phyloP scores from a whole-genome alignment of 2,329 filamentous ascomycete species.

The Huntiella decipiens region DNA sequence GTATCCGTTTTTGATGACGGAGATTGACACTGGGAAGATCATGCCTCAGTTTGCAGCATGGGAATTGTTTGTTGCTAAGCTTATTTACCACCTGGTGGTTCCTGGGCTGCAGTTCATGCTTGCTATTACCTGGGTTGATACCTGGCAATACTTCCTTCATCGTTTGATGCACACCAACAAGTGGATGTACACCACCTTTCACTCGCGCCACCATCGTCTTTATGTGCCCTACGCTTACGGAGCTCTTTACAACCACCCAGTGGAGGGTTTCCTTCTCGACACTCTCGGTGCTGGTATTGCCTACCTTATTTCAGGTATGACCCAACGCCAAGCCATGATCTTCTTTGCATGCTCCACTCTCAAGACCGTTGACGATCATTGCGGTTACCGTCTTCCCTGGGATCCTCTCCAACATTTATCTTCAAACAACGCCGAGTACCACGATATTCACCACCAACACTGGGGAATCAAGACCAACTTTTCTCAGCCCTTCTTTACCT shows the following conservation, averaged over 20 bases:
- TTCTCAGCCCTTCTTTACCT: slow-evolving; percentile 81
- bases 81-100: slow-evolving; percentile 61
- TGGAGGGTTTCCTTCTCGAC: slow-evolving; percentile 87
- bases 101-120: slow-evolving; percentile 59
- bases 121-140: slow-evolving; percentile 65
- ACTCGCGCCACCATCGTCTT: slow-evolving; percentile 86
- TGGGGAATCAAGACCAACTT: slow-evolving; percentile 98
- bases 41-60: slow-evolving; percentile 63
- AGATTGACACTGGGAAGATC: slow-evolving; percentile 30
- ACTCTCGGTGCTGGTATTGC: slow-evolving; percentile 70
- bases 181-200: slow-evolving; percentile 88
- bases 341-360: slow-evolving; percentile 81
- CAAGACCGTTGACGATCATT: slow-evolving; percentile 97
- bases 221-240: slow-evolving; percentile 97
- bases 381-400: slow-evolving; percentile 87
- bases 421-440: slow-evolving; percentile 88
- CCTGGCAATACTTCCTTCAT: slow-evolving; percentile 97
- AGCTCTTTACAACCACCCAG: slow-evolving; percentile 86
- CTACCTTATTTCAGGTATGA: slow-evolving; percentile 68
- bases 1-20: slow-evolving; percentile 53
- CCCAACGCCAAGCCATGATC: slow-evolving; percentile 65
- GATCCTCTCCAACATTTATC: slow-evolving; percentile 84
- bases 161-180: slow-evolving; percentile 94
- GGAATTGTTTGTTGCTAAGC: slow-evolving; percentile 58
- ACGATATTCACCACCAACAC: slow-evolving; percentile 96